Conservation (phyloP, 2,329 filamentous ascomycete genomes). For the Monilinia aucupariae region DNA sequence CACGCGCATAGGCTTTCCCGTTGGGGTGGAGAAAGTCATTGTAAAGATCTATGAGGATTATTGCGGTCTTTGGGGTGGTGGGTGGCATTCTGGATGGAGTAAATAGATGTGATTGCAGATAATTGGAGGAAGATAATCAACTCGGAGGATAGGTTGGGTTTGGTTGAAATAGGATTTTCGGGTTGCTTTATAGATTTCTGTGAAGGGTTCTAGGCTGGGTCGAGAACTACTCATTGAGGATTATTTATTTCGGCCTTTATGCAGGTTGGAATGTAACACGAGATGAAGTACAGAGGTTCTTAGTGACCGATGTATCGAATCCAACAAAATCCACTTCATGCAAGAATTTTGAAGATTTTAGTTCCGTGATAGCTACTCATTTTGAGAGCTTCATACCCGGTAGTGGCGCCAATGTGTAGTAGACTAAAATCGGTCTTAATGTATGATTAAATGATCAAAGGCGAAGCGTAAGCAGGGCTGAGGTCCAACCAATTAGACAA, state of each 20-base stretch:
- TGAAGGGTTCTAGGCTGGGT: not conserved
- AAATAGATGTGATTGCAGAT: not conserved
- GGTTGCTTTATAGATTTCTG: not conserved
- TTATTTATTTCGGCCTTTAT: not conserved
- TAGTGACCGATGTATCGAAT: not conserved
- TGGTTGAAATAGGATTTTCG: not conserved
- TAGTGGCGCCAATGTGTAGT: not conserved
- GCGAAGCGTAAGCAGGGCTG: not conserved
- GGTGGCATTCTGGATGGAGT: not conserved
- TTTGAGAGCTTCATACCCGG: not conserved
- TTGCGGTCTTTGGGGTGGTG: conserved; percentile 20
- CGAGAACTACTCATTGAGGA: not conserved
- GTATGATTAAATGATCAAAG: not conserved
- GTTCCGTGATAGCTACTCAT: not conserved
- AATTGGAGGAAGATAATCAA: not conserved
- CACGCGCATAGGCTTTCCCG: conserved; percentile 27
- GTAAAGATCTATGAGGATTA: conserved; percentile 31
- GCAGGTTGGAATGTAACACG: not conserved
- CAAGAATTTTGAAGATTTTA: not conserved
- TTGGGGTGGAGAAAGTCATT: conserved; percentile 32
- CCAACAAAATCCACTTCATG: not conserved
- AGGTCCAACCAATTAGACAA: not conserved
- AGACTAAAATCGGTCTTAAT: conserved; percentile 2
- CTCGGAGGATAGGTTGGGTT: no score
- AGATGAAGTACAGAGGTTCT: not conserved